Evolutionary conservation across 768 basidiomycete genomes (phyloP), one percentile per base, ranked within the genome.

Genomic region (Cystobasidium onofrii): DNA sequence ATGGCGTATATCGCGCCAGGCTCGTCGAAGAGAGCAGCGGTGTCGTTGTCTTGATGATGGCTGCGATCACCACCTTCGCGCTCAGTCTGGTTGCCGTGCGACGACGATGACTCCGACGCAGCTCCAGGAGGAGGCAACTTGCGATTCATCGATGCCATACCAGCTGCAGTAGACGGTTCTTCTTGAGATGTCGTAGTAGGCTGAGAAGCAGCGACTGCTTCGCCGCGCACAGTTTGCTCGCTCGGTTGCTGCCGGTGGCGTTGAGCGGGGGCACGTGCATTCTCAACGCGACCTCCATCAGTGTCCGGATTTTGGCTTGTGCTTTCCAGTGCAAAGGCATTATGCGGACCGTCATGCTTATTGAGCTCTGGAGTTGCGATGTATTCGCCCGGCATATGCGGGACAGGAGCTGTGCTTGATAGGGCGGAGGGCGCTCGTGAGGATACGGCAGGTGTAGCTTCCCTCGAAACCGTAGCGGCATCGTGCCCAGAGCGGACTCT

Each of bases 1-100:
- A 71, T 20, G 2, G 69, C 69, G 41, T 57, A 71, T 15, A 71
- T 34, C 18, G 69, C 69, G 18, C 3, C 69, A 57, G 54, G 69
- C 34, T 60, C 54, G 25, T 71, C 69, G n/a, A 23, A 57, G 39
- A 71, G 55, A 1, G 55, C 69, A 27, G 31, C 6, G 15, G 39
- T 6, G 54, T 60, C 23, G 33, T 60, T 60, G 57, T 34, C 57
- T 12, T 60, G 27, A 27, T 60, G 3, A 4, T 60, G 57, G 15
- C 9, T 20, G 18, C 46, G 46, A 50, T 50, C 46, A 50, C 46
- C 46, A 17, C n/a, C 18, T 15, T n/a, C 46, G 46, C 39, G 39
- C 39, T 39, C 39, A 39, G 39, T 15, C 39, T 39, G 39, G 39
- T 39, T 39, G 39, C 6, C 39, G 6, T 39, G 39, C 39, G 39